Conservation (phyloP, 2,329 filamentous ascomycete genomes). For the Pezizomycotina sp. region DNA sequence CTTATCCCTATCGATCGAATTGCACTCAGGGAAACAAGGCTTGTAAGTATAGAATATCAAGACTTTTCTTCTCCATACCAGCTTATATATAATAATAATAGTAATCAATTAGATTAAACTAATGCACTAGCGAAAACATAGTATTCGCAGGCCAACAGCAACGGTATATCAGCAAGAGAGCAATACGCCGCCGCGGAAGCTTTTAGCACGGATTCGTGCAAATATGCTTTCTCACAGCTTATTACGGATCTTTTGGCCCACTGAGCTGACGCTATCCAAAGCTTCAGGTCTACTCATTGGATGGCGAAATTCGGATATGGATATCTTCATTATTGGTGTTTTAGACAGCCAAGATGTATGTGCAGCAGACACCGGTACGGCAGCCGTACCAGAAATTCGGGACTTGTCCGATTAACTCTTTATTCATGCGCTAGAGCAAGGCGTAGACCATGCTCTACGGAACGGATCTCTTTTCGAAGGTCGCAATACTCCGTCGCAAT, state of each 20-base stretch:
- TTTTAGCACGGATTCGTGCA: constrained; percentile 43
- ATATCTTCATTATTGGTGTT: constrained; percentile 78
- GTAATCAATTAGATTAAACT: not conserved
- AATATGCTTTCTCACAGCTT: constrained; percentile 44
- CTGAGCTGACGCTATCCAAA: constrained; percentile 56
- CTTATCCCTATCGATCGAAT: constrained; percentile 71
- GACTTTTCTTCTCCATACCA: not conserved
- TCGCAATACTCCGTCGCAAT: constrained; percentile 66
- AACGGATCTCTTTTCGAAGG: constrained; percentile 63
- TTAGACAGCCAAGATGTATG: constrained; percentile 79
- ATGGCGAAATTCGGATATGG: constrained; percentile 82
- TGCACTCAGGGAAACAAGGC: constrained; percentile 58
- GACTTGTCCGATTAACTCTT: too few relatives aligned
- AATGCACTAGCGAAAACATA: constrained; percentile 1
- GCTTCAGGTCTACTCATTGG: constrained; percentile 76
- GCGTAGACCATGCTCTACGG: constrained; percentile 79
- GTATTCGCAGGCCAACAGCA: constrained; percentile 43
- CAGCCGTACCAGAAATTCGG: constrained; percentile 10
- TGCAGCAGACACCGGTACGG: constrained; percentile 17
- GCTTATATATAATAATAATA: constrained; percentile 17
- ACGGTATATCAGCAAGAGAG: constrained; percentile 84
- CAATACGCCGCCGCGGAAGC: constrained; percentile 79
- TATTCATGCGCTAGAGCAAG: constrained; percentile 28
- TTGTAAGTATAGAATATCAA: constrained; percentile 42
- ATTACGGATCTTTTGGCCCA: constrained; percentile 98